phyloP scores from a whole-genome alignment of 2,329 filamentous ascomycete genomes.

The Epichloe sylvatica region DNA sequence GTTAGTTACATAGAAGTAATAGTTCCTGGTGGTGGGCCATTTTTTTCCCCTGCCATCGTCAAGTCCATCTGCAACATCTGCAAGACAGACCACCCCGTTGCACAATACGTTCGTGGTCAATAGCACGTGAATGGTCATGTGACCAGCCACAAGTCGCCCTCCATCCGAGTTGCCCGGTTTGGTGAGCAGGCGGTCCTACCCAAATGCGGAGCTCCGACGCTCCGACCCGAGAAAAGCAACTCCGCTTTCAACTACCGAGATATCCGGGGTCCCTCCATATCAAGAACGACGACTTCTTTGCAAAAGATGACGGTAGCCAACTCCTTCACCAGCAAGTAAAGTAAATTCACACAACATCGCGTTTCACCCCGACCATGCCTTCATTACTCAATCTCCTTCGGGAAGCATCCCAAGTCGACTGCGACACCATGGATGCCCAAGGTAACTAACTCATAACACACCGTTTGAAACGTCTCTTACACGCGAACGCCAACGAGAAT shows the following conservation, averaged over 20 bases:
- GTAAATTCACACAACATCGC: too few species aligned
- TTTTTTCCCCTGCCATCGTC: background rate
- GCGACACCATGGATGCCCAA: slow-evolving; percentile 22
- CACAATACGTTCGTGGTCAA: background rate
- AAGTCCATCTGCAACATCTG: background rate
- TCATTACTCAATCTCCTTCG: slow-evolving; percentile 16
- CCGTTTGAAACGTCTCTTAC: background rate
- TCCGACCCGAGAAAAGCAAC: background rate
- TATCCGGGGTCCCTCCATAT: too few species aligned
- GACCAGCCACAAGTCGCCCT: background rate
- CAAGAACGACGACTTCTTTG: too few species aligned
- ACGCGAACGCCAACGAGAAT: too few species aligned
- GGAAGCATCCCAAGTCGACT: slow-evolving; percentile 17
- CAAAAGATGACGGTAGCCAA: too few species aligned
- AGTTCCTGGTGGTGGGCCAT: background rate
- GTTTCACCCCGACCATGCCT: slow-evolving; percentile 9
- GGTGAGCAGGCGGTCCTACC: background rate
- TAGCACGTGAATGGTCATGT: slow-evolving; percentile 4
- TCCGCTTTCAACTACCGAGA: too few species aligned
- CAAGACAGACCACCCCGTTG: background rate
- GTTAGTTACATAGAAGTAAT: background rate
- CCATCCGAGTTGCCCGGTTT: too few species aligned
- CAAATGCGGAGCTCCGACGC: background rate
- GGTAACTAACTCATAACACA: slow-evolving; percentile 13
- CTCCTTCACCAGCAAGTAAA: too few species aligned